phyloP scores from a whole-genome alignment of 2,329 filamentous ascomycete species.

The Paecilomyces sp. region DNA sequence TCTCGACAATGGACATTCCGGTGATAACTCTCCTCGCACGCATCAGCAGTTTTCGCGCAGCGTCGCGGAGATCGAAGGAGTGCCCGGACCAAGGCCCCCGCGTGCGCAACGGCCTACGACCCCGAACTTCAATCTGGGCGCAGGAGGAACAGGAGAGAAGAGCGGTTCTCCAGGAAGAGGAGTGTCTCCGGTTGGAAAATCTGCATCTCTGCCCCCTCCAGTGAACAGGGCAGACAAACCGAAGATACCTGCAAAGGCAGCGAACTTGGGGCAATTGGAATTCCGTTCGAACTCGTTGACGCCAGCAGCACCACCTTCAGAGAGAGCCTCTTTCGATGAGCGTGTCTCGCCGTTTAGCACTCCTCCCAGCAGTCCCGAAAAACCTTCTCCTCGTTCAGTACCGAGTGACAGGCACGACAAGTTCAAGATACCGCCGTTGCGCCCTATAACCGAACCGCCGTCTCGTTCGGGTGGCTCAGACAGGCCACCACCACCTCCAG shows the following conservation, averaged over 20 bases:
- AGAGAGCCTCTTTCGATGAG: slow-evolving; percentile 30
- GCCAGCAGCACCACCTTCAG: slow-evolving; percentile 19
- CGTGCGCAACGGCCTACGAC: slow-evolving; percentile 17
- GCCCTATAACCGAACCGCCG: slow-evolving; percentile 19
- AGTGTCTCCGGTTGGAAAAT: slow-evolving; percentile 19
- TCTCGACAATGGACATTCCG: slow-evolving; percentile 39
- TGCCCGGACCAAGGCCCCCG: background rate
- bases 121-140: slow-evolving; percentile 20
- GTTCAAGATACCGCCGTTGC: slow-evolving; percentile 8
- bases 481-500: slow-evolving; percentile 15
- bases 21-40: slow-evolving; percentile 58
- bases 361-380: slow-evolving; percentile 67
- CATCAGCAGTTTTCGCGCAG: background rate
- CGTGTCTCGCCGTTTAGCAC: slow-evolving; percentile 75
- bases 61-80: background rate
- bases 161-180: slow-evolving; percentile 9
- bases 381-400: slow-evolving; percentile 35
- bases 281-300: slow-evolving; percentile 13
- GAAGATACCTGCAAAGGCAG: slow-evolving; percentile 49
- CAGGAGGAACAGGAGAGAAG: slow-evolving; percentile 5
- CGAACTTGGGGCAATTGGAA: slow-evolving; percentile 24
- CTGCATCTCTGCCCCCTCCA: slow-evolving; percentile 56
- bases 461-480: slow-evolving; percentile 21
- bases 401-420: slow-evolving; percentile 4
- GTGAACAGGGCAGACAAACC: slow-evolving; percentile 77